Evolutionary conservation across 2,329 filamentous ascomycete species (phyloP).

Genomic region (Verticillium nonalfalfae): DNA sequence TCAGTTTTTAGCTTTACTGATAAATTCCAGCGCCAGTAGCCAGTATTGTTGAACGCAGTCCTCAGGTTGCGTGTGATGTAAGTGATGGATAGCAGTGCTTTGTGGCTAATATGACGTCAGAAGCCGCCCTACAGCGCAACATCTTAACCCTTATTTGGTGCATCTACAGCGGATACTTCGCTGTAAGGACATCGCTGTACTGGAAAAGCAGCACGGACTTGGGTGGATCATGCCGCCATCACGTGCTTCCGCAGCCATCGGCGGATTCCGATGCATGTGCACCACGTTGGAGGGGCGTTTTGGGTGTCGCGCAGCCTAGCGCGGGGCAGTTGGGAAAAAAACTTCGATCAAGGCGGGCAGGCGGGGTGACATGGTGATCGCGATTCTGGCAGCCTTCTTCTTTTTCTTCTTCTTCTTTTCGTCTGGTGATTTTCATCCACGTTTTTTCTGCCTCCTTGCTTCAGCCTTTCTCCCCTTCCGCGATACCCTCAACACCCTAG

Average conservation of each 20-base stretch:
- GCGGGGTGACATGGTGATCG: background rate
- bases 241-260: background rate
- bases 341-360: background rate
- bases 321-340: background rate
- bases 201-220: too few species aligned
- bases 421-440: background rate
- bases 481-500: background rate
- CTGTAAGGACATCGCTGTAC: too few species aligned
- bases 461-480: background rate
- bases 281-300: background rate
- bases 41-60: too few species aligned
- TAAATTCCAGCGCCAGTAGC: too few species aligned
- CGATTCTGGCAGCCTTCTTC: background rate
- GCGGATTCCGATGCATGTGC: background rate
- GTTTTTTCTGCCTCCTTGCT: background rate
- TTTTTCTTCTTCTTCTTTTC: background rate
- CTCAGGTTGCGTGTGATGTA: too few species aligned
- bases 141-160: background rate
- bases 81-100: background rate
- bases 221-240: too few species aligned
- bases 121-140: background rate
- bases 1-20: too few species aligned
- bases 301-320: background rate
- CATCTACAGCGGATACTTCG: background rate
- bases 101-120: background rate